Evolutionary conservation across 257 asterid genomes (phyloP).

Genomic region (Penstemon newberryi): DNA sequence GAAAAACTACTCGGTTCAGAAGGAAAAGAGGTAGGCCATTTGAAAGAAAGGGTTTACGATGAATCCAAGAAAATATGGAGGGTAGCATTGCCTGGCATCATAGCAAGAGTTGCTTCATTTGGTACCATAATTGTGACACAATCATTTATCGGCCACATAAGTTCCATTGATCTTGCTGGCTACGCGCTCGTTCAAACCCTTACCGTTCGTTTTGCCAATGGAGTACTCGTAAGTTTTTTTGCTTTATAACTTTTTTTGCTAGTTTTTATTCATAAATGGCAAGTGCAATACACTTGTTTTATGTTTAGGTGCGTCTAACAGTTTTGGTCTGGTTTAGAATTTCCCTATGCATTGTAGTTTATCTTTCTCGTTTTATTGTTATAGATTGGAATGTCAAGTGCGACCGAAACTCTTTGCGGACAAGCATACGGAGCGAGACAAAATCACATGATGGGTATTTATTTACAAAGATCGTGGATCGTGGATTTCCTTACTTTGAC

Average conservation of each 20-base stretch:
- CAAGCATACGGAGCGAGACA: conserved; percentile 76
- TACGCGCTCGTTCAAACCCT: conserved; percentile 64
- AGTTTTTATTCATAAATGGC: background rate
- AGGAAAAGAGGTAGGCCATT: conserved; percentile 33
- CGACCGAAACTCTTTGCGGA: conserved; percentile 71
- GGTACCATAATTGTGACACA: conserved; percentile 57
- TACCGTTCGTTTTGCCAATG: conserved; percentile 58
- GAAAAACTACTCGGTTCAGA: conserved; percentile 36
- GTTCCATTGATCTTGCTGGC: conserved; percentile 51
- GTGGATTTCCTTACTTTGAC: conserved; percentile 56
- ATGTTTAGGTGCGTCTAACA: no score
- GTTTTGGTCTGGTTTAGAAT: background rate
- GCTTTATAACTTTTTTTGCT: background rate
- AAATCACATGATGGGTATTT: conserved; percentile 67
- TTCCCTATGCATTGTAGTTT: background rate
- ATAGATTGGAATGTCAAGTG: conserved; percentile 77
- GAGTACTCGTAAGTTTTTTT: conserved; percentile 43
- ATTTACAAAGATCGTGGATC: conserved; percentile 68
- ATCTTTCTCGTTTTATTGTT: background rate
- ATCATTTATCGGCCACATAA: conserved; percentile 52
- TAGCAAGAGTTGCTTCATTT: conserved; percentile 55
- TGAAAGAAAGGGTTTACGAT: conserved; percentile 36
- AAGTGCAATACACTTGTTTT: background rate
- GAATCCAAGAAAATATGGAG: conserved; percentile 61
- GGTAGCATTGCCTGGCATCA: conserved; percentile 57